Conservation (phyloP, 768 basidiomycete species). For the Suillus subaureus region DNA sequence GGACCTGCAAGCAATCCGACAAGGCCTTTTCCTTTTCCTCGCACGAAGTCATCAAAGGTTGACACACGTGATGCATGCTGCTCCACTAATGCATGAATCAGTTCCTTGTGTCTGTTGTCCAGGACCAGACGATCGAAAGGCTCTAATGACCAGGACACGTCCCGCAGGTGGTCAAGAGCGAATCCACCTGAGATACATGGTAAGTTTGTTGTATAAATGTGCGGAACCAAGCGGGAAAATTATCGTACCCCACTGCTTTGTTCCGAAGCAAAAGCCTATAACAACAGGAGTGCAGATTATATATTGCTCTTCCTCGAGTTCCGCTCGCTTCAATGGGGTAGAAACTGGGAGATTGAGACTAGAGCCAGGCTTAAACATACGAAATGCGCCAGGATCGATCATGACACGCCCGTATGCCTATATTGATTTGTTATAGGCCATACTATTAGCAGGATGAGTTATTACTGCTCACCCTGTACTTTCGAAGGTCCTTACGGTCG, state of each 20-base stretch:
- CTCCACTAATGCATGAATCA: neutral
- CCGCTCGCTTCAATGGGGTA: neutral
- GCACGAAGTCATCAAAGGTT: neutral
- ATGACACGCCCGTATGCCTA: neutral
- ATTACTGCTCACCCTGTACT: too few species aligned
- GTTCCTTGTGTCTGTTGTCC: neutral
- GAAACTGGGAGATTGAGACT: neutral
- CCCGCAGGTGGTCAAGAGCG: neutral
- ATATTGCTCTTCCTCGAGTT: conserved; percentile 1
- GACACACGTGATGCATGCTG: neutral
- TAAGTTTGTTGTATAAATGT: neutral
- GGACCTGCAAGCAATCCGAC: conserved; percentile 29
- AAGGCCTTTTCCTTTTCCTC: conserved; percentile 8
- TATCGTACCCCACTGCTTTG: neutral
- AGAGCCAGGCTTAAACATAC: neutral
- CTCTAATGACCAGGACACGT: neutral
- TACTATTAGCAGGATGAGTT: neutral
- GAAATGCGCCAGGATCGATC: neutral
- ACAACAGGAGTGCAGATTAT: neutral
- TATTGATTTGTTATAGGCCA: too few species aligned
- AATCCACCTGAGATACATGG: neutral
- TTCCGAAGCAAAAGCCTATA: neutral
- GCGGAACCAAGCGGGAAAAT: too few species aligned
- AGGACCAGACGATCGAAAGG: neutral
- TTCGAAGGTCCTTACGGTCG: too few species aligned